phyloP scores from a whole-genome alignment of 108 stramenopile genomes.

The Conticribra weissflogii region DNA sequence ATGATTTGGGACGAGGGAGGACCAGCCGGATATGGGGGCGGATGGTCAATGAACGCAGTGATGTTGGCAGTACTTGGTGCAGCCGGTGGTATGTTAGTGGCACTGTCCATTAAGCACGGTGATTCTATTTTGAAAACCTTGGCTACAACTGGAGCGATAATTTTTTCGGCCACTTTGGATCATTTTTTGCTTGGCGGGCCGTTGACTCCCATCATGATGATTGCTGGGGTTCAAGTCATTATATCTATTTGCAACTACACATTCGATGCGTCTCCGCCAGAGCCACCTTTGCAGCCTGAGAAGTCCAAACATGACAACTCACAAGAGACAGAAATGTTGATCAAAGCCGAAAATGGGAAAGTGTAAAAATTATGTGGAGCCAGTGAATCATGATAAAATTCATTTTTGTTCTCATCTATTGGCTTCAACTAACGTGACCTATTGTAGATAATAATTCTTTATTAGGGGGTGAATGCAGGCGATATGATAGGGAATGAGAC shows the following conservation, averaged over 20 bases:
- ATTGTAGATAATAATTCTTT: too few species aligned
- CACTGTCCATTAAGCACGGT: slow-evolving; percentile 92
- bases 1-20: slow-evolving; percentile 66
- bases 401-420: too few species aligned
- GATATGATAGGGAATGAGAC: too few species aligned
- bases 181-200: slow-evolving; percentile 75
- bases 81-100: slow-evolving; percentile 92
- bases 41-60: slow-evolving; percentile 69
- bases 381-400: too few species aligned
- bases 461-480: too few species aligned
- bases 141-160: slow-evolving; percentile 88
- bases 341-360: not conserved
- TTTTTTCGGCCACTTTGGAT: slow-evolving; percentile 74
- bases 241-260: slow-evolving; percentile 84
- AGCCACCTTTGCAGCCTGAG: slow-evolving; percentile 20
- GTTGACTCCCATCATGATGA: slow-evolving; percentile 75
- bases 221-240: slow-evolving; percentile 81
- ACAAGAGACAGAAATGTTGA: slow-evolving; percentile 26
- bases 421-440: too few species aligned
- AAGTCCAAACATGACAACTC: slow-evolving; percentile 17
- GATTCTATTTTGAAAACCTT: slow-evolving; percentile 94
- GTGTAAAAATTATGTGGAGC: too few species aligned
- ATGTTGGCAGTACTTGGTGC: slow-evolving; percentile 75
- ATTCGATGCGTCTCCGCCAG: slow-evolving; percentile 67
- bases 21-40: slow-evolving; percentile 63